Evolutionary conservation across 2,329 filamentous ascomycete genomes (phyloP).

Genomic region (Aspergillus awamori): DNA sequence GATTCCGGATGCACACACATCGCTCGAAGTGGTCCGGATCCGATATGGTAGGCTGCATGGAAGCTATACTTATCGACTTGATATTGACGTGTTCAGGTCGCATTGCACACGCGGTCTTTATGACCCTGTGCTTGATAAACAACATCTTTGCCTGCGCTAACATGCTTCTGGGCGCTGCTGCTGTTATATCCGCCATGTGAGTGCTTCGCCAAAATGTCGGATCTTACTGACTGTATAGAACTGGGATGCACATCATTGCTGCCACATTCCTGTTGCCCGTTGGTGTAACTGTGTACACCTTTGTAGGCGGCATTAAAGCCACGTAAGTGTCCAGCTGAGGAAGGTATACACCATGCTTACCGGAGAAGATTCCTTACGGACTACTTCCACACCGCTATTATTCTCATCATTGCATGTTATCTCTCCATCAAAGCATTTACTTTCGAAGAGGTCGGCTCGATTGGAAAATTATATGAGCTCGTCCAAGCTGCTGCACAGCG

Average conservation of each 20-base stretch:
- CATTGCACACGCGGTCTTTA: conserved; percentile 55
- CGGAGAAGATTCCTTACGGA: conserved; percentile 49
- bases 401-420: conserved; percentile 55
- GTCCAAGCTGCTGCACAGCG: conserved; percentile 49
- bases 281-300: conserved; percentile 45
- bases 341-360: conserved; percentile 5
- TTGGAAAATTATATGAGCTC: conserved; percentile 54
- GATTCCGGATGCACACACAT: conserved; percentile 58
- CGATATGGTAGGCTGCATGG: conserved; percentile 44
- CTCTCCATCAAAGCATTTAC: conserved; percentile 53
- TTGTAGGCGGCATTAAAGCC: conserved; percentile 47
- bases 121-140: conserved; percentile 56
- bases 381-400: conserved; percentile 59
- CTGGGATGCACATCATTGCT: conserved; percentile 55
- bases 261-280: conserved; percentile 51
- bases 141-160: conserved; percentile 59
- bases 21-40: conserved; percentile 57
- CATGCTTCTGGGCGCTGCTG: conserved; percentile 54
- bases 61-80: fast-evolving
- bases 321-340: conserved; percentile 26
- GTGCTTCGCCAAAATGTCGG: neutral
- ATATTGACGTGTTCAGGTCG: conserved; percentile 27
- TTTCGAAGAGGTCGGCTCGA: conserved; percentile 52
- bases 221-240: conserved; percentile 31
- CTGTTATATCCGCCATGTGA: conserved; percentile 45